Percentiles rank a stretch among this genome's conserved stretches.
Conservation (phyloP, 345 rosid genomes). For the Dovyalis caffra region DNA sequence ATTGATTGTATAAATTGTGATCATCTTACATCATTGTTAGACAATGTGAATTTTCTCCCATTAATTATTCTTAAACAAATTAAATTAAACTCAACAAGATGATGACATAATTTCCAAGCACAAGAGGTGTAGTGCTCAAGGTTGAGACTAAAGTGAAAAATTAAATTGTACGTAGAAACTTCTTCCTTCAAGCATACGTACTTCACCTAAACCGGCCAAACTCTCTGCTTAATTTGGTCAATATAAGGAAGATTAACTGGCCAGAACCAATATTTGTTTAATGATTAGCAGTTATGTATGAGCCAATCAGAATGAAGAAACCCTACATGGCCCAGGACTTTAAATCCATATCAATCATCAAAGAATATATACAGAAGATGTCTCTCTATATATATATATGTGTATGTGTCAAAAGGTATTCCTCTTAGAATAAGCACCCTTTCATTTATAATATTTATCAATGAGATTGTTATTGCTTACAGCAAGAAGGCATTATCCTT, state of each 20-base stretch:
- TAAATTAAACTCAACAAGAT: too few species aligned
- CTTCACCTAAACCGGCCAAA: too few species aligned
- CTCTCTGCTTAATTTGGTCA: too few species aligned
- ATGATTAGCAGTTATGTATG: background rate
- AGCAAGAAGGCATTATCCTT: slow-evolving; percentile 6
- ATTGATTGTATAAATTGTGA: too few species aligned
- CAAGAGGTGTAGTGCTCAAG: too few species aligned
- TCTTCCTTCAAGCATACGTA: background rate
- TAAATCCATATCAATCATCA: background rate
- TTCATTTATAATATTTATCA: background rate
- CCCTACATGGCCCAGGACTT: background rate
- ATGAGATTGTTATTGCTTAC: background rate
- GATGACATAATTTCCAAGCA: too few species aligned
- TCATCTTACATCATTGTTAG: too few species aligned
- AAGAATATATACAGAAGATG: too few species aligned
- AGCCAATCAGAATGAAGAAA: background rate
- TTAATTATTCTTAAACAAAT: too few species aligned
- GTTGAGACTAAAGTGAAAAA: too few species aligned
- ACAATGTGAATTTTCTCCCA: too few species aligned
- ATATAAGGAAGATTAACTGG: background rate
- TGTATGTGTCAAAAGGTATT: background rate
- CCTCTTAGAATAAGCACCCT: background rate
- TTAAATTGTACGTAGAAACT: background rate
- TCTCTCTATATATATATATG: too few species aligned
- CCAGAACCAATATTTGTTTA: background rate